Evolutionary conservation across 768 basidiomycete species (phyloP).

Genomic region (Pleurotus giganteus): DNA sequence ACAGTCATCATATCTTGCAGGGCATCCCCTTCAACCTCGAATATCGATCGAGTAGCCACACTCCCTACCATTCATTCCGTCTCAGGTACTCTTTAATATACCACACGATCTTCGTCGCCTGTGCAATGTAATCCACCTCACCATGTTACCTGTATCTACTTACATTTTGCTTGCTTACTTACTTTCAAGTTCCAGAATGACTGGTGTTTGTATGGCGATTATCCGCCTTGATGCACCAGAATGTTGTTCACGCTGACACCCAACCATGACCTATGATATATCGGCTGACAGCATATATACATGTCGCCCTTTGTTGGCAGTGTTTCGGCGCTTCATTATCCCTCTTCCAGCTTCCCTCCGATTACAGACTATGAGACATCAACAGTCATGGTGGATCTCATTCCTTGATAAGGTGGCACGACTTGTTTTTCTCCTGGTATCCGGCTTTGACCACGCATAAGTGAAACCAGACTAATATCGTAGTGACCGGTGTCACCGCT

Average conservation of each 20-base stretch:
- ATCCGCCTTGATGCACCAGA: too few relatives aligned
- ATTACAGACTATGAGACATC: background rate
- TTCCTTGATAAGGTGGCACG: conserved; percentile 39
- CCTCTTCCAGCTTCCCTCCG: background rate
- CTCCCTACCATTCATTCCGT: background rate
- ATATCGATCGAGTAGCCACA: conserved; percentile 71
- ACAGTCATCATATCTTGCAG: conserved; percentile 48
- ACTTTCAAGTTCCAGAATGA: too few relatives aligned
- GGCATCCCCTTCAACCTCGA: conserved; percentile 55
- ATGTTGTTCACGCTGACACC: too few relatives aligned
- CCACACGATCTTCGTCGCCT: background rate
- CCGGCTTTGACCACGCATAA: background rate
- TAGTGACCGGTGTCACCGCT: conserved; percentile 52
- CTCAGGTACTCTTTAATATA: background rate
- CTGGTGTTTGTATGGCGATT: too few relatives aligned
- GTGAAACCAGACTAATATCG: conserved; percentile 49
- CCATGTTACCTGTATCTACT: too few relatives aligned
- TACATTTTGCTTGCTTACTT: too few relatives aligned
- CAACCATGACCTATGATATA: too few relatives aligned
- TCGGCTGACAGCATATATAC: too few relatives aligned
- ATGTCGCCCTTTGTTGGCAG: too few relatives aligned
- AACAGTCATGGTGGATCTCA: conserved; percentile 25
- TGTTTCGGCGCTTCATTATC: too few relatives aligned
- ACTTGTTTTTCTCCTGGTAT: background rate
- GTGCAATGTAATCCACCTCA: too few relatives aligned